These are phyloP conservation scores for Lasiodiplodia gonubiensis DNA, from an alignment of 2,329 filamentous ascomycete genomes.

Conservation along the genomic window DNA sequence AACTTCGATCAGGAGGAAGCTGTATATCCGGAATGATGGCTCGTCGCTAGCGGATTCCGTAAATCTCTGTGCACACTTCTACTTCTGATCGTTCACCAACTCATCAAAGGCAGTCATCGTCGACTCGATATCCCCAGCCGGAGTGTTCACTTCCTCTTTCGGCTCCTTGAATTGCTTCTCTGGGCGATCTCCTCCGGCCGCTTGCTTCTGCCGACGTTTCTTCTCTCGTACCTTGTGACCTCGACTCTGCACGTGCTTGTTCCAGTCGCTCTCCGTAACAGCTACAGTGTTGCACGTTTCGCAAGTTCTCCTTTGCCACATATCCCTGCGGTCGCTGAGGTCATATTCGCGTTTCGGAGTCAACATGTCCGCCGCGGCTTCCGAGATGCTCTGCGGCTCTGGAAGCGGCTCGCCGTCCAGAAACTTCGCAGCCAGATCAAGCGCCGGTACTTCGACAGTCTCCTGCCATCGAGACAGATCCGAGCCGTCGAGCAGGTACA, in stretches of 20 bases:
- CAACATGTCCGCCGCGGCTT: conserved; percentile 61
- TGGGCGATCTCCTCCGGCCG: neutral
- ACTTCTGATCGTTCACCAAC: neutral
- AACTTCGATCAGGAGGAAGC: too few relatives aligned
- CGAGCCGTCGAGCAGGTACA: conserved; percentile 85
- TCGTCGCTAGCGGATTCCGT: too few relatives aligned
- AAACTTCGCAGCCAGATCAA: conserved; percentile 67
- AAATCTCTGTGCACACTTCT: neutral
- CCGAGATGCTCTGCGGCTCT: conserved; percentile 60
- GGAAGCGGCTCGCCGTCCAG: conserved; percentile 62
- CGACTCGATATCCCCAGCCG: neutral
- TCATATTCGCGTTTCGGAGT: conserved; percentile 60
- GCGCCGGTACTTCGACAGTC: conserved; percentile 70
- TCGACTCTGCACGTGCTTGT: conserved; percentile 60
- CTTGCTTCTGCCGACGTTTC: conserved; percentile 39
- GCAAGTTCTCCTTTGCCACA: conserved; percentile 66
- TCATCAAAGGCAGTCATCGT: conserved; percentile 1
- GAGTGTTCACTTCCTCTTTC: neutral
- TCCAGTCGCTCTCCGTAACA: conserved; percentile 64
- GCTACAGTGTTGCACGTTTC: conserved; percentile 69
- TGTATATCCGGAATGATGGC: too few relatives aligned
- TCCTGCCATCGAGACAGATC: conserved; percentile 66
- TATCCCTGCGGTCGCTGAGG: conserved; percentile 49
- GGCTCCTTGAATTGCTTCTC: neutral
- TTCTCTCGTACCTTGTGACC: conserved; percentile 52